phyloP scores from a whole-genome alignment of 768 basidiomycete genomes.

The Serendipita indica region DNA sequence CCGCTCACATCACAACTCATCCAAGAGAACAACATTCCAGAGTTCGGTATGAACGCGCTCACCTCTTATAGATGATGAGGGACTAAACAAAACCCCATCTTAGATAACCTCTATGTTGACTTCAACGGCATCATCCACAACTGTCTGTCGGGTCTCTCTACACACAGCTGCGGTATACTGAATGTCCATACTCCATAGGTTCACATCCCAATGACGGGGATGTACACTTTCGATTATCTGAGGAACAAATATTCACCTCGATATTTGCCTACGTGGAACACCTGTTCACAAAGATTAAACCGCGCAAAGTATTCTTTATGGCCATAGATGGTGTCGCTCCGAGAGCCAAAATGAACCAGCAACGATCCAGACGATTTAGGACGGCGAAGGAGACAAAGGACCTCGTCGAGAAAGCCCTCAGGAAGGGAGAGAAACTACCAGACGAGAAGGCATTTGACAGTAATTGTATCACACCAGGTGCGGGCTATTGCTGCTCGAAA shows the following conservation, averaged over 20 bases:
- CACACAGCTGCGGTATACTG: neutral
- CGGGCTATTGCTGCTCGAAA: conserved; percentile 18
- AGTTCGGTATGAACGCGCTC: conserved; percentile 52
- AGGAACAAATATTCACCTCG: conserved; percentile 93
- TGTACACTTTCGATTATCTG: conserved; percentile 86
- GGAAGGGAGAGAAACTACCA: conserved; percentile 82
- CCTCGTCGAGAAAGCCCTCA: conserved; percentile 67
- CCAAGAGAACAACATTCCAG: conserved; percentile 96
- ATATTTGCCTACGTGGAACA: conserved; percentile 96
- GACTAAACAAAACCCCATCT: neutral
- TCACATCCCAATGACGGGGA: conserved; percentile 97
- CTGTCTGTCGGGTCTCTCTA: conserved; percentile 26
- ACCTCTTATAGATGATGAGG: conserved; percentile 9
- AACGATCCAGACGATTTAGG: conserved; percentile 82
- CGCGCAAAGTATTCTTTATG: conserved; percentile 96
- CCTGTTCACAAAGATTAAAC: conserved; percentile 92
- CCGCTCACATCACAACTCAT: conserved; percentile 96
- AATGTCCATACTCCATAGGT: conserved; percentile 26
- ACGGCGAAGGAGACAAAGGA: conserved; percentile 89
- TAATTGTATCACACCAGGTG: conserved; percentile 96
- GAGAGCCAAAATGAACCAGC: conserved; percentile 98
- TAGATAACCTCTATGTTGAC: conserved; percentile 84
- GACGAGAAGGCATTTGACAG: conserved; percentile 94
- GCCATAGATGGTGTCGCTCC: conserved; percentile 97
- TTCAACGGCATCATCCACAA: conserved; percentile 91